These are phyloP conservation scores for Vitis vinifera DNA, from an alignment of 164 flowering plant species.

Conservation along the genomic window DNA sequence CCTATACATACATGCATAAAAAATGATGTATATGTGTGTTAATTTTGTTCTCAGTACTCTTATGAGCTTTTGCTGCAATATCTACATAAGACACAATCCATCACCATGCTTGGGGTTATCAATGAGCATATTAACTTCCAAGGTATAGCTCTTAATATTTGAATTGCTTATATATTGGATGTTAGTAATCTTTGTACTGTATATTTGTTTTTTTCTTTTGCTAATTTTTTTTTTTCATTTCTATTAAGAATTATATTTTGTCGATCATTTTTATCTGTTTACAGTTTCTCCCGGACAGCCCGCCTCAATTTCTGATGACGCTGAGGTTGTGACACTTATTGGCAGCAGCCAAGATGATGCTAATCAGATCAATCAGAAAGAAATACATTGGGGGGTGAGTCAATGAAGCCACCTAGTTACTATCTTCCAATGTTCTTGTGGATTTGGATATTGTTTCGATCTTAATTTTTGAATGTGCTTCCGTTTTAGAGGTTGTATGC, in stretches of 20 bases:
- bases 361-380: constrained; percentile 81
- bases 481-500: not conserved
- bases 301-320: constrained; percentile 79
- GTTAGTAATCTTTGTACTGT: not conserved
- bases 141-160: constrained; percentile 36
- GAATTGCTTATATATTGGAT: not conserved
- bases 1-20: not conserved
- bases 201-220: not conserved
- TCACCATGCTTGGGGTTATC: constrained; percentile 81
- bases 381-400: constrained; percentile 98
- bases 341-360: constrained; percentile 78
- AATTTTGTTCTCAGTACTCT: constrained; percentile 60
- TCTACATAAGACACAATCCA: constrained; percentile 79
- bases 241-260: not conserved
- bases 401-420: not conserved
- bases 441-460: not conserved
- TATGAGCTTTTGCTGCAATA: constrained; percentile 88
- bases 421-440: not conserved
- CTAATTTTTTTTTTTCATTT: constrained; percentile 8
- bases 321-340: constrained; percentile 65
- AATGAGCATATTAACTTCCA: constrained; percentile 92
- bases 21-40: not conserved
- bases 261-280: constrained; percentile 10
- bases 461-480: not conserved
- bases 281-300: constrained; percentile 96